These are phyloP conservation scores for Populus tomentosa DNA, from an alignment of 441 rosid species.

Conservation along the genomic window DNA sequence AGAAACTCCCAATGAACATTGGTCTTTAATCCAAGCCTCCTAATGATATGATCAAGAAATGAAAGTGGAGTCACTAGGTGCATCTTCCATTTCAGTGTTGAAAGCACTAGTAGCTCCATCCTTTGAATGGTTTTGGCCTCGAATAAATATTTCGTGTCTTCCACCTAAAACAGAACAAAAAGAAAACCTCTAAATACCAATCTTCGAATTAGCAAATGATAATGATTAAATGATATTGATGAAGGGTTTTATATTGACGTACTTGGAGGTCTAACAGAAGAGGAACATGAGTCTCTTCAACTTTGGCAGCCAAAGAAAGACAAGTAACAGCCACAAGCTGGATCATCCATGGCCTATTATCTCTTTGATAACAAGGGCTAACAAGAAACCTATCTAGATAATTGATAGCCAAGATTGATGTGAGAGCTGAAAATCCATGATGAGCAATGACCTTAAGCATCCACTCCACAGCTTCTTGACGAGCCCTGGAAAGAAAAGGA, in stretches of 20 bases:
- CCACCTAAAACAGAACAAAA: constrained; percentile 44
- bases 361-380: constrained; percentile 38
- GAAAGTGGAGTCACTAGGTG: constrained; percentile 86
- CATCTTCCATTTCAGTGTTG: constrained; percentile 88
- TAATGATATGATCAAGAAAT: constrained; percentile 67
- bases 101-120: constrained; percentile 85
- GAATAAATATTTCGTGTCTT: constrained; percentile 58
- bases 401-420: constrained; percentile 63
- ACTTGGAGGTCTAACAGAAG: constrained; percentile 85
- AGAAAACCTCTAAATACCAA: not conserved
- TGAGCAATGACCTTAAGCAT: constrained; percentile 49
- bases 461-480: constrained; percentile 59
- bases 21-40: constrained; percentile 75
- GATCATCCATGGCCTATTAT: constrained; percentile 85
- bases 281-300: constrained; percentile 88
- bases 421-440: constrained; percentile 62
- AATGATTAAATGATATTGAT: not conserved
- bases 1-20: constrained; percentile 74
- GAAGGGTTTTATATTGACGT: constrained; percentile 7
- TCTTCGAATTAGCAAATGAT: not conserved
- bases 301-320: constrained; percentile 88
- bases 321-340: constrained; percentile 83
- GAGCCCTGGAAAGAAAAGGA: constrained; percentile 19
- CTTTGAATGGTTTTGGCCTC: constrained; percentile 85
- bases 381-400: constrained; percentile 75